Evolutionary conservation across 345 rosid species (phyloP).

Genomic region (Hypericum perforatum): DNA sequence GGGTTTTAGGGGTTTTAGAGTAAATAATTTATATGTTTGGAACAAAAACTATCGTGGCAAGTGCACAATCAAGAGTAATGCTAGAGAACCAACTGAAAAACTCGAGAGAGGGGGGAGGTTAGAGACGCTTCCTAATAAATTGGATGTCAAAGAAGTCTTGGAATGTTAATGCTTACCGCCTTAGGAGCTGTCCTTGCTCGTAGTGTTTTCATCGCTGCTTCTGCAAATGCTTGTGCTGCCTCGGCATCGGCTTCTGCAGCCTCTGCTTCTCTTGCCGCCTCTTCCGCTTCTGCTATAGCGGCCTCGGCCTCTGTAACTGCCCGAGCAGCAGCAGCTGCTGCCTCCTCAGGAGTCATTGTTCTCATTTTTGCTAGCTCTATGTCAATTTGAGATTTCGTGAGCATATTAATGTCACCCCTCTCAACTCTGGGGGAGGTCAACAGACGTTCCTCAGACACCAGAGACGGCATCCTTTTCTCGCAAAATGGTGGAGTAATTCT

Average conservation of each 20-base stretch:
- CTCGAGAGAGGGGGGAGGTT: too few species aligned
- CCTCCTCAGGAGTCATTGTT: conserved; percentile 74
- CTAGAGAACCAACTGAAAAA: too few species aligned
- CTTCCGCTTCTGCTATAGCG: conserved; percentile 86
- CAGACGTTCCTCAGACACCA: conserved; percentile 34
- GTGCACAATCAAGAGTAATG: too few species aligned
- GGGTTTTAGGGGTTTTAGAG: too few species aligned
- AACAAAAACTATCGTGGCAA: too few species aligned
- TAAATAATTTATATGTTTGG: too few species aligned
- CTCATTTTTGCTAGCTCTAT: conserved; percentile 74
- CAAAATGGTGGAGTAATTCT: conserved; percentile 43
- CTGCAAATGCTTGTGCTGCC: conserved; percentile 84
- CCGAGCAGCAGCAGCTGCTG: conserved; percentile 73
- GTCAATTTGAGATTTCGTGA: conserved; percentile 65
- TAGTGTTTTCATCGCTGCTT: conserved; percentile 66
- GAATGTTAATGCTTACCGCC: conserved; percentile 10
- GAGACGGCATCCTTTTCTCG: conserved; percentile 37
- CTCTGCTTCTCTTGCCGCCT: conserved; percentile 93
- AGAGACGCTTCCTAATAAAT: too few species aligned
- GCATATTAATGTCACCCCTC: conserved; percentile 38
- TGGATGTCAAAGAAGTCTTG: too few species aligned
- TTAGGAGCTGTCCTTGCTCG: conserved; percentile 43
- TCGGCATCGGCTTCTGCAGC: conserved; percentile 93
- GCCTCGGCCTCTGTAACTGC: conserved; percentile 95
- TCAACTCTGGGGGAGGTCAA: conserved; percentile 40